Evolutionary conservation across 768 basidiomycete species (phyloP), one percentile per base, ranked within the genome.

Genomic region (Albatrellus ellisii): DNA sequence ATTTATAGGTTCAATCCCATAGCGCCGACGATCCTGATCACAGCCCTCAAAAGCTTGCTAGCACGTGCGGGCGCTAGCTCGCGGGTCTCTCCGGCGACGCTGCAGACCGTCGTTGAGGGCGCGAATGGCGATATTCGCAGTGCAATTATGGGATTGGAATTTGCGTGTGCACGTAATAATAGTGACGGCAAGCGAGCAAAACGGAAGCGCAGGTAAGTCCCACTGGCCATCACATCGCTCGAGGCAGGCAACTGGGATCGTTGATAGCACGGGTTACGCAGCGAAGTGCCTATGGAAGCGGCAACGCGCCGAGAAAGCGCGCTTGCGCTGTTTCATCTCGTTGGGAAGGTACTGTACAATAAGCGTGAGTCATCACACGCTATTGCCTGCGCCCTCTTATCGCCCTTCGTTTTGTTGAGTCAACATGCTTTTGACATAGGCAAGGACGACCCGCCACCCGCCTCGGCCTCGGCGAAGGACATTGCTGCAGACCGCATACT

Each of bases 291-390:
- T 0, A 57, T 95, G 48, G 82, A 89, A 52, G 73, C 77, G 0
- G 70, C 90, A 0, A 86, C 88, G 17, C 64, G 80, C 44, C 67
- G 88, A 41, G 95, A 99, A 54, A 82, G 89, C 52, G 85, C 77
- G 46, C 63, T 99, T 12, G 77, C 75, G 8, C 62, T 99, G 39
- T 99, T 99, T 56, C 95, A 97, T 60, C 61, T 97, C 14, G 65
- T 99, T 37, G 95, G 95, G 12, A 94, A 87, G 62, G 73, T 98
- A 1, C 58, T 98, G 36, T 98, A 95, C 56, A 97, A 94, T 59
- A 99, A 98, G 60, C 77, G 95, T 95, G n/a, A n/a, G n/a, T n/a
- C n/a, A n/a, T n/a, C n/a, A n/a, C n/a, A n/a, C n/a, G n/a, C n/a
- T n/a, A n/a, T n/a, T n/a, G n/a, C n/a, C n/a, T n/a, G n/a, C n/a